Evolutionary conservation across 2,329 filamentous ascomycete species (phyloP).

Genomic region (Mycosphaerella arachidis): DNA sequence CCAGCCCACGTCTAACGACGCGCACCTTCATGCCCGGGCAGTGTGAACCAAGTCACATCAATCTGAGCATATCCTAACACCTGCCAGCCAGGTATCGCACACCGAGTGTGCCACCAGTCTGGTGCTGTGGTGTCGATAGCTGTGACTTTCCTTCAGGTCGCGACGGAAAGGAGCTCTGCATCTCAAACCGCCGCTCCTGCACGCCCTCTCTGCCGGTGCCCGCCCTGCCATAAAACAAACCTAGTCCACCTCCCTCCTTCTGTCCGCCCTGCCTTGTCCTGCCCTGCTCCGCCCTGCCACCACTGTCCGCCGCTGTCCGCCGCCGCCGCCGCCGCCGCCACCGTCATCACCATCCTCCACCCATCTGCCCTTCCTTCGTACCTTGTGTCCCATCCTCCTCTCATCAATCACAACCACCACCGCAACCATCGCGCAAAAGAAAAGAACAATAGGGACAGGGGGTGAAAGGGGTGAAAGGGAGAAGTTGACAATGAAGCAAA

Average conservation of each 20-base stretch:
- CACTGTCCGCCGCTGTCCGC: no score
- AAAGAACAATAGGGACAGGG: no score
- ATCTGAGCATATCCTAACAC: not conserved
- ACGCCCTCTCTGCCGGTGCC: not conserved
- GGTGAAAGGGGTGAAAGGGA: not conserved
- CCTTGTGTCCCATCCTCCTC: not conserved
- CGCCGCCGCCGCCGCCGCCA: no score
- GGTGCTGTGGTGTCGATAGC: not conserved
- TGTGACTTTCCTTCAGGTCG: not conserved
- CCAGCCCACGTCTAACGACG: not conserved
- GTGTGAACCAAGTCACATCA: not conserved
- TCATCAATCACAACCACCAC: no score
- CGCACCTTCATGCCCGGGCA: not conserved
- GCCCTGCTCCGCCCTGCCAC: not conserved
- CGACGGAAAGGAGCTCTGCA: not conserved
- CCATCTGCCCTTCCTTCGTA: not conserved
- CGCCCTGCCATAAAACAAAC: not conserved
- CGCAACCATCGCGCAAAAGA: no score
- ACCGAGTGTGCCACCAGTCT: not conserved
- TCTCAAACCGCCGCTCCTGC: not conserved
- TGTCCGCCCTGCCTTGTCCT: not conserved
- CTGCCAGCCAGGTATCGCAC: not conserved
- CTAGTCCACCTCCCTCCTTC: no score
- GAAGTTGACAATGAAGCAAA: not conserved
- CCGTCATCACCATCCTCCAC: not conserved